Evolutionary conservation across 305 asterid genomes (phyloP), one percentile per base, ranked within the genome.

Genomic region (Fraxinus nigra): DNA sequence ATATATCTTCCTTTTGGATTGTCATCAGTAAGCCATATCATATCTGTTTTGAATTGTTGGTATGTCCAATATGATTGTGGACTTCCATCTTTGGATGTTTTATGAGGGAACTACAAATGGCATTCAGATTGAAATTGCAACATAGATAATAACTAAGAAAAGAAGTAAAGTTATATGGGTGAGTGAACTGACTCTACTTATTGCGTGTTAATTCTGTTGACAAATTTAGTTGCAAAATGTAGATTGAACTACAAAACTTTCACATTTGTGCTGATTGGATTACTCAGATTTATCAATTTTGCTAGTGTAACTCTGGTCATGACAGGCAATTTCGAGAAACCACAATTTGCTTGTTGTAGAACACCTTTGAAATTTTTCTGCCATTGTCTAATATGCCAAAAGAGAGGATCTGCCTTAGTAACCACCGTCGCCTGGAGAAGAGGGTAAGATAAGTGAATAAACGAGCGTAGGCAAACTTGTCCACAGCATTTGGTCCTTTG

Each of bases 1-100:
- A 59, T 59, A 10, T 22, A 24, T 63, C 16, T 63, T 63, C 73
- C 72, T 40, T 85, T 26, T 48, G 79, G 32, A 35, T 69, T 69
- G 34, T 22, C 63, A 54, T 63, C 35, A 56, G 61, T 28, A 9
- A 82, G 67, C 59, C 76, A 40, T 76, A 40, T 22, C 54, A 18
- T 70, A 33, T 63, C 1, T 63, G 72, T 63, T 63, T 14, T 63
- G 30, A 63, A 7, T 7, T 59, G 69, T 75, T 20, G 79, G 14
- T 9, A 74, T 14, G 7, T 48, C 51, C 20, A 13, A 70, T 73
- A 78, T 14, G 16, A 37, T 78, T 24, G 76, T 70, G 59, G 72
- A 24, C 32, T 8, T 75, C 61, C 48, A 30, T 76, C 40, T 51
- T 72, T 69, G n/a, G 63, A 48, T 30, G 80, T 14, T 65, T 76